Evolutionary conservation across 139 green algal species (phyloP), one percentile per base, ranked within the genome.

Genomic region (Coelastrella sp.): DNA sequence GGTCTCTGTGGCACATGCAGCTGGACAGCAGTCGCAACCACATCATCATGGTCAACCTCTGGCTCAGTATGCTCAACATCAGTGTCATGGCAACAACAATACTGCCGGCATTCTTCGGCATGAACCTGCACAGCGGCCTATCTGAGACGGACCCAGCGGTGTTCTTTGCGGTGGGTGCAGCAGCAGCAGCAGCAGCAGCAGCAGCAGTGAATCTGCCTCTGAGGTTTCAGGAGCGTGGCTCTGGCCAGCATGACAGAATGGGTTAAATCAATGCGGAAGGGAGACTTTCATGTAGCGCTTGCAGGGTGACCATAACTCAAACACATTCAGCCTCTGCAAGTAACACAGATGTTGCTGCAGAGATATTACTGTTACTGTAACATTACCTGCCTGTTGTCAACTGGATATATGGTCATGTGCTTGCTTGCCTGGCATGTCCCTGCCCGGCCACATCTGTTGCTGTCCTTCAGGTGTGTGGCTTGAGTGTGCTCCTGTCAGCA

Each of bases 21-120:
- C 91, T 95, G 10, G 93, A 95, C 92, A 89, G 81, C 56, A 89
- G 87, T 9, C 93, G 93, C 88, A 95, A 95, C 87, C 90, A 93
- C 89, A 95, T 95, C 92, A 95, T 95, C 60, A 92, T 91, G 78
- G 79, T 94, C 88, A 94, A 94, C 90, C 74, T 95, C 70, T 92
- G 88, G 85, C 88, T 95, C 35, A 89, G 87, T 24, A 87, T 95
- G 74, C 65, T 92, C 60, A 90, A 84, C 57, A 91, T 94, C 75
- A 93, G 82, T 56, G 85, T 94, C 76, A 92, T 94, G 92, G 68
- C 93, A 4, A 83, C 89, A 9, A 84, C 90, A 6, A 70, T 94
- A 27, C 79, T 91, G n/a, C 84, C 91, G 7, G 90, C 91, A 20
- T 87, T 95, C 80, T 93, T 94, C n/a, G 93, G 93, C n/a, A 95